Evolutionary conservation across 2,329 filamentous ascomycete species (phyloP), one percentile per base, ranked within the genome.

Genomic region (Rhynchosporium secalis): DNA sequence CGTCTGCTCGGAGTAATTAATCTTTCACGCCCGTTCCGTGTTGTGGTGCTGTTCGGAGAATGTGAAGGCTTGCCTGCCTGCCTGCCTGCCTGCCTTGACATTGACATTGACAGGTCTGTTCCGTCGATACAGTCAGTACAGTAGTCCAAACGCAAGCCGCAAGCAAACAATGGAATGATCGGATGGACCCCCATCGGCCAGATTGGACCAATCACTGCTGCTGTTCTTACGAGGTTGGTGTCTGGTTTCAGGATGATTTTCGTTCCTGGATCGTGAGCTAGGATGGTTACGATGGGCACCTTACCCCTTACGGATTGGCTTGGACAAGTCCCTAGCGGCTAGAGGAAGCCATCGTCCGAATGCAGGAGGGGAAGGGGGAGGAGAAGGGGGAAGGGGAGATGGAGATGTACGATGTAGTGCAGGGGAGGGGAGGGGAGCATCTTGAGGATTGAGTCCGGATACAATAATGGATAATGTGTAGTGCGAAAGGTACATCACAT

Each of bases 181-280:
- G 12, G 52, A 46, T 56, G 33, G 33, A 36, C 20, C 20, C 20
- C 33, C n/a, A 20, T 60, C 58, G 58, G 51, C 33, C 56, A 40
- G 5, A 41, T 31, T n/a, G n/a, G 33, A 36, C 41, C 58, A 61
- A 56, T 61, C 20, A 54, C 15, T 20, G 36, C 15, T 20, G 20
- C 20, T 20, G 20, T 20, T 20, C 20, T 20, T 6, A 47, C 13
- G 3, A 28, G 43, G 28, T 20, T 20, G 20, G 20, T 20, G 20
- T 20, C 33, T 56, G 58, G 55, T 58, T 62, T 62, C 56, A 58
- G 48, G 55, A 48, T 55, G n/a, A 28, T 40, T 9, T 40, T 51
- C 36, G 60, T 62, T 62, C 60, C 60, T 62, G 60, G 60, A 62
- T 62, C 48, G 20, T 28, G 33, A 33, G 60, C 47, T 55, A 48